Evolutionary conservation across 1,139 yeast genomes (phyloP), one percentile per base, ranked within the genome.

Genomic region (Lizanozyma gosingica): DNA sequence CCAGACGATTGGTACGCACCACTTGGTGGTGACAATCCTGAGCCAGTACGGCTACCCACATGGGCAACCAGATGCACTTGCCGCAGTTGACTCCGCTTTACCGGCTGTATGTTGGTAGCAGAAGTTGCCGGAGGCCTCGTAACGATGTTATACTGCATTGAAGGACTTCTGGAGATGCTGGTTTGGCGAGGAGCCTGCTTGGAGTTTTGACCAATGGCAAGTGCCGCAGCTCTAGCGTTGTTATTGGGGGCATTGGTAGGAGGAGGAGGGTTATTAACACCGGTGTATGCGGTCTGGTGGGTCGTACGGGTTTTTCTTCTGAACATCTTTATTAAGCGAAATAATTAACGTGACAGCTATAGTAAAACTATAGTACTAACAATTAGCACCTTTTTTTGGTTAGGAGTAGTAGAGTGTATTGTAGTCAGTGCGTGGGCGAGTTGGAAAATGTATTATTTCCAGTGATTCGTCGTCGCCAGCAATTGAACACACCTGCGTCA

Each of bases 161-260:
- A 18, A 32, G 18, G n/a, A 18, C 16, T 11, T 9, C n/a, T 15
- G 34, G 16, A 14, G 41, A 37, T 35, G 43, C 45, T 37, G 35
- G 18, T 39, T 11, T 18, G 36, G 32, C 29, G 32, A 15, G 35
- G 38, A 34, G 39, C 41, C 29, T 45, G 47, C 43, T 55, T 59
- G 45, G 52, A 47, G 33, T 53, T 50, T 41, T 67, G 57, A 4
- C 76, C 76, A 46, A 70, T 70, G 36, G 73, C 62, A 39, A 67
- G 52, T 2, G 76, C 76, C 3, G 76, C 76, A 6, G 76, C 76
- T 53, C 67, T 53, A n/a, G 76, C 76, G 40, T 60, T 59, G 37
- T 60, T 54, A 47, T 56, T 60, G 17, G 75, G 76, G 41, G 66
- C 69, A 41, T 49, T 56, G 17, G 57, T 42, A 4, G 62, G 49